Evolutionary conservation across 2,329 filamentous ascomycete species (phyloP).

Genomic region (Monosporascus sp.): DNA sequence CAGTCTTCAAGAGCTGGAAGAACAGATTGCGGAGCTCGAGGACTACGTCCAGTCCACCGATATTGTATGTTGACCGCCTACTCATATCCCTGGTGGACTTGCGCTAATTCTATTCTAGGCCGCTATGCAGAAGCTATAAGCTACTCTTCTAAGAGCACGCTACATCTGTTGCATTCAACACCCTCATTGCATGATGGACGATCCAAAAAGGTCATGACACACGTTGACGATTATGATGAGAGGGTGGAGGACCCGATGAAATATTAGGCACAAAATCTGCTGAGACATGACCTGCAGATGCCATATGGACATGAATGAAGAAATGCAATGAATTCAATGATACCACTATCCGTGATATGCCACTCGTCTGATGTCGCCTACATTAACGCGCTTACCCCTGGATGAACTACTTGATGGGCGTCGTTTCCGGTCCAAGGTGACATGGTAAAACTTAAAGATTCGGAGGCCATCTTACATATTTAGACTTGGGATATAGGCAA

Average conservation of each 20-base stretch:
- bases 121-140: slow-evolving; percentile 91
- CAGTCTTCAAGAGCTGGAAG: slow-evolving; percentile 36
- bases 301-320: slow-evolving; percentile 15
- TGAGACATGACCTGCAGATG: slow-evolving; percentile 19
- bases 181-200: slow-evolving; percentile 25
- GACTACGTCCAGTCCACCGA: slow-evolving; percentile 96
- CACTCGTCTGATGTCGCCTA: too few relatives aligned
- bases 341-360: neutral
- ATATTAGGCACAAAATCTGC: slow-evolving; percentile 13
- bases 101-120: slow-evolving; percentile 28
- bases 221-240: slow-evolving; percentile 27
- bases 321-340: neutral
- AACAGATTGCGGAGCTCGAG: slow-evolving; percentile 57
- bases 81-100: neutral
- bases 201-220: slow-evolving; percentile 19
- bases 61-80: slow-evolving; percentile 47
- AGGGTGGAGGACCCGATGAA: slow-evolving; percentile 18
- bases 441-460: too few relatives aligned
- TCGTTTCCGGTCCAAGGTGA: too few relatives aligned
- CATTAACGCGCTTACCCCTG: too few relatives aligned
- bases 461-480: too few relatives aligned
- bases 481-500: too few relatives aligned
- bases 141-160: slow-evolving; percentile 11
- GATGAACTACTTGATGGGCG: too few relatives aligned
- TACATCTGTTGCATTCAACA: slow-evolving; percentile 12